Percentiles rank a stretch among this genome's conserved stretches.
phyloP scores from a whole-genome alignment of 768 basidiomycete species.

The Suillus brevipes region DNA sequence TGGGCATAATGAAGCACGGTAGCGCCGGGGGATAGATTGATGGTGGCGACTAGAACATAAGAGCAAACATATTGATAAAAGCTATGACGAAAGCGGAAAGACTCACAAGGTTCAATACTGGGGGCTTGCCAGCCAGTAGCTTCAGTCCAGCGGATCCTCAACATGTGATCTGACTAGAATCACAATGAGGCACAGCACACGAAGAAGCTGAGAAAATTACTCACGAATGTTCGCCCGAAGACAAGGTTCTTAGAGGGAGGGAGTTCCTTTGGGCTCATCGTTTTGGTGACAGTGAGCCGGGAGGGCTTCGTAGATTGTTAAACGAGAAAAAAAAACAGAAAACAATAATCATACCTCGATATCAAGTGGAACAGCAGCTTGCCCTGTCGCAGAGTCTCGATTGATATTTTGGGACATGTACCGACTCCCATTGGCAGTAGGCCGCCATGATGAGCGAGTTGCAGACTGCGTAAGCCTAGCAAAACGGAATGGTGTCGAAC shows the following conservation, averaged over 20 bases:
- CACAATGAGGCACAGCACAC: conserved; percentile 12
- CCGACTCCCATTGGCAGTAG: conserved; percentile 11
- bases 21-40: conserved; percentile 35
- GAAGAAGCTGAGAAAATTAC: conserved; percentile 24
- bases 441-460: conserved; percentile 12
- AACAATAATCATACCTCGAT: conserved; percentile 45
- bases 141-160: conserved; percentile 72
- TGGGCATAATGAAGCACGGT: conserved; percentile 94
- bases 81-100: conserved; percentile 1
- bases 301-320: conserved; percentile 42
- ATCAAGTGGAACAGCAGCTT: conserved; percentile 43
- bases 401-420: conserved; percentile 15
- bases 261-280: conserved; percentile 52
- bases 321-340: not conserved
- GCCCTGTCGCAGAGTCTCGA: conserved; percentile 51
- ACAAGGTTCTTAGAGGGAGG: conserved; percentile 69
- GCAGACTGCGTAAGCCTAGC: conserved; percentile 10
- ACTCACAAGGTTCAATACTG: conserved; percentile 80
- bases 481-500: conserved; percentile 14
- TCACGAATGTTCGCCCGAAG: conserved; percentile 85
- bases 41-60: conserved; percentile 20
- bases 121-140: conserved; percentile 80
- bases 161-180: conserved; percentile 81
- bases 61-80: conserved; percentile 14
- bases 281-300: conserved; percentile 49